Base-by-base conservation (phyloP, 2,329 filamentous ascomycete genomes). In the Fusarium sp. region DNA sequence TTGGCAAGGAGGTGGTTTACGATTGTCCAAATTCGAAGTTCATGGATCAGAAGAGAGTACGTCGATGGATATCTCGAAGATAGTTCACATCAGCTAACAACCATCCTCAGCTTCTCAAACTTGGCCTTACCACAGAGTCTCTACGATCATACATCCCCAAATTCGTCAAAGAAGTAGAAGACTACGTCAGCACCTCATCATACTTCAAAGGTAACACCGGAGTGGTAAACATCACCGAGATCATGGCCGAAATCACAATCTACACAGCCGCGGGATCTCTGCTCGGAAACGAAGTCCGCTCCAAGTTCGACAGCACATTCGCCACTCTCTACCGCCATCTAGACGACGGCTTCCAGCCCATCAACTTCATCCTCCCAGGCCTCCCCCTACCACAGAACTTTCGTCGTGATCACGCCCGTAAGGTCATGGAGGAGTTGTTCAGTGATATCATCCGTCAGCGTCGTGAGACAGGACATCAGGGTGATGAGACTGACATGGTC, bases 11-110 rank as follows among this genome's bases (percentile, higher is more conserved):
- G 79, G 93, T 97, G 14, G 92, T 96, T 25, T 96, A 96, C 77
- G 93, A 96, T 77, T 96, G 93, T 79, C 92, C 93, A 13, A 96
- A 96, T 78, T 85, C 92, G 45, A 95, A 96, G 79, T 86, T 97
- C 71, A 96, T 97, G 93, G 93, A 97, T 81, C 93, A 97, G 82
- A 96, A 97, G 83, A 94, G 94, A 86, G 92, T 93, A 79, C 2
- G 35, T 10, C 4, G 6, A 11, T 30, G 4, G 1, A 11, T 4
- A 30, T 30, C 10, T 30, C 13, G 10, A 11, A 30, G 27, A 30
- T 11, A 2, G 9, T 11, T 30, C 4, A 5, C 27, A 30, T 30
- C 27, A 30, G 17, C 35, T 37, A 37, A 37, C 9, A 3, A 8
- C 1, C 5, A 19, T 37, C 47, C 37, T 1, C 56, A 87, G 90